phyloP scores from a whole-genome alignment of 116 monocot genomes.

The Papilionanthe hybrid region DNA sequence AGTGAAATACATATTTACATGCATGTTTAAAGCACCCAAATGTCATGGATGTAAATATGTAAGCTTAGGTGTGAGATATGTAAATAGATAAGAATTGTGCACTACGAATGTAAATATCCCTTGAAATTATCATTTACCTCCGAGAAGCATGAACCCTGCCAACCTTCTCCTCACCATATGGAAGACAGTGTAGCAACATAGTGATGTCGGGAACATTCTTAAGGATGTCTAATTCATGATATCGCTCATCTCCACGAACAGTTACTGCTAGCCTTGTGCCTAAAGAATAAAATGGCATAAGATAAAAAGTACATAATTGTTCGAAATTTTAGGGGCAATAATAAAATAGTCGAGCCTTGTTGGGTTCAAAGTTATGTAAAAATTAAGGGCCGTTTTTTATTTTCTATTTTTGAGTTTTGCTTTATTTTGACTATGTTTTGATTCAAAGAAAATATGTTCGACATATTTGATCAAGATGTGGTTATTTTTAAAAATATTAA shows the following conservation, averaged over 20 bases:
- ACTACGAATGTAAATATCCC: too few relatives aligned
- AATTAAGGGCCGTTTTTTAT: background rate
- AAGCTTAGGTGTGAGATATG: too few relatives aligned
- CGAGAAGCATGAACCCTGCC: constrained; percentile 91
- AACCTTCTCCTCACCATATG: constrained; percentile 59
- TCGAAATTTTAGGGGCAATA: background rate
- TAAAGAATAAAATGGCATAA: constrained; percentile 20
- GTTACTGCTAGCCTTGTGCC: constrained; percentile 85
- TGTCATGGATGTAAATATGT: too few relatives aligned
- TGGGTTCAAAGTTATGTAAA: background rate
- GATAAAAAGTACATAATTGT: background rate
- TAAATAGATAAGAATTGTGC: too few relatives aligned
- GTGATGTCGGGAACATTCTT: constrained; percentile 66
- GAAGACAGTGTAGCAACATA: constrained; percentile 82
- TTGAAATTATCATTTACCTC: constrained; percentile 37
- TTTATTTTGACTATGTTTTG: background rate
- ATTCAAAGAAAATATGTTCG: background rate
- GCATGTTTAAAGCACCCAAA: too few relatives aligned
- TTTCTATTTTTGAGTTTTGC: too few relatives aligned
- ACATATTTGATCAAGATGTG: too few relatives aligned
- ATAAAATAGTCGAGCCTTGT: background rate
- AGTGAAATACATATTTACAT: too few relatives aligned
- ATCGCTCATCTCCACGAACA: constrained; percentile 82
- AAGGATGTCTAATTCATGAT: constrained; percentile 69
- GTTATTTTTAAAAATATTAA: too few relatives aligned